Evolutionary conservation across 2,329 filamentous ascomycete species (phyloP).

Genomic region (Fusarium pseudograminearum): DNA sequence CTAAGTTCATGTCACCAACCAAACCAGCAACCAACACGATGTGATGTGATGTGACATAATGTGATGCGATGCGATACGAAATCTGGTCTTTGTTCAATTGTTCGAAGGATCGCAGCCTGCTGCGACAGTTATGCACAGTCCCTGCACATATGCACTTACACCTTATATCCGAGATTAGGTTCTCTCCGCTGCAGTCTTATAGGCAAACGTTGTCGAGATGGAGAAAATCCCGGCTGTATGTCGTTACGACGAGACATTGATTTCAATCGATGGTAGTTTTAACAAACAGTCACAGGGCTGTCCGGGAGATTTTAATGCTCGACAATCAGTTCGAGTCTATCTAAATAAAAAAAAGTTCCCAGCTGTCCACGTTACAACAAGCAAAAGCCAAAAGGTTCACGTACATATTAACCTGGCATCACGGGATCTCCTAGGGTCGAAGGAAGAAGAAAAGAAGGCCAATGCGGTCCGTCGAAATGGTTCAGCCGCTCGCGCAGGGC

Average conservation of each 20-base stretch:
- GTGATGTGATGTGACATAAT: slow-evolving; percentile 8
- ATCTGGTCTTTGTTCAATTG: not conserved
- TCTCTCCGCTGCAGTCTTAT: not conserved
- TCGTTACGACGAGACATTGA: not conserved
- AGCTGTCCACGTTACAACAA: not conserved
- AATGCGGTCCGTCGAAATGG: slow-evolving; percentile 24
- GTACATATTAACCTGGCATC: slow-evolving; percentile 7
- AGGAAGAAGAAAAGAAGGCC: slow-evolving; percentile 33
- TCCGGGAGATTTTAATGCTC: not conserved
- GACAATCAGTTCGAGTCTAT: not conserved
- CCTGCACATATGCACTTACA: not conserved
- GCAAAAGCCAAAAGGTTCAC: slow-evolving; percentile 11
- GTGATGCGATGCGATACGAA: not conserved
- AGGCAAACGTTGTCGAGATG: not conserved
- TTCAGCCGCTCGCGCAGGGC: slow-evolving; percentile 37
- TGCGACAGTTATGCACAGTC: not conserved
- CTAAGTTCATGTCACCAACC: not conserved
- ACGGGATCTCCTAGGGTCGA: slow-evolving; percentile 20
- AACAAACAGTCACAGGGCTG: not conserved
- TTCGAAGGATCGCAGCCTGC: not conserved
- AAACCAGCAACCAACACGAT: slow-evolving; percentile 4
- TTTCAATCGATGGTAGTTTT: not conserved
- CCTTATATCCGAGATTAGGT: not conserved
- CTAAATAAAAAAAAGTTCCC: not conserved
- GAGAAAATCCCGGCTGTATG: not conserved